Percentiles rank a stretch among this genome's conserved stretches.
Evolutionary conservation across 495 filamentous ascomycete species (phyloP).

Genomic region (Acidomyces sp.): DNA sequence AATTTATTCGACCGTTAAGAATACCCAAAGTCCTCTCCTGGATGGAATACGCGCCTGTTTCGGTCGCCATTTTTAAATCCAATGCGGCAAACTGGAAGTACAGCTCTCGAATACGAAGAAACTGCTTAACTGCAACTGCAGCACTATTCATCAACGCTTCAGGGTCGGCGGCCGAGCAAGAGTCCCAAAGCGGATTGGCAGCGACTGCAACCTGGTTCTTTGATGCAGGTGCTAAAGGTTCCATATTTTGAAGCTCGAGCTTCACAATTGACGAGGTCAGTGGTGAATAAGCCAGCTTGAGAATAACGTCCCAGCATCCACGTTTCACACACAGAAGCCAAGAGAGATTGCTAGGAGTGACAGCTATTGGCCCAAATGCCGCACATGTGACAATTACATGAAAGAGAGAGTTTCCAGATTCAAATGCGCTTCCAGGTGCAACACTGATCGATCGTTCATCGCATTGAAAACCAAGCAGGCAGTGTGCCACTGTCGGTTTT

Average conservation of each 20-base stretch:
- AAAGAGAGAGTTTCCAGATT: constrained; percentile 58
- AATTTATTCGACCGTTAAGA: constrained; percentile 57
- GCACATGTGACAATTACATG: constrained; percentile 61
- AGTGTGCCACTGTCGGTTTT: constrained; percentile 71
- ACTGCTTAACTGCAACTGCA: constrained; percentile 53
- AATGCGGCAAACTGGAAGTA: constrained; percentile 70
- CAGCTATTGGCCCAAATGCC: constrained; percentile 45
- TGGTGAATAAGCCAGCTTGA: constrained; percentile 69
- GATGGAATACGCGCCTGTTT: constrained; percentile 55
- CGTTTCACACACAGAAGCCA: constrained; percentile 64
- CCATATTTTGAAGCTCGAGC: constrained; percentile 59
- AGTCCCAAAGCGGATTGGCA: constrained; percentile 56
- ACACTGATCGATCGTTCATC: constrained; percentile 51
- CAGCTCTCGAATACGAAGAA: constrained; percentile 57
- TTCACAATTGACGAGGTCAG: constrained; percentile 63
- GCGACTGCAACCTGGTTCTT: constrained; percentile 50
- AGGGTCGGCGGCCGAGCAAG: constrained; percentile 35
- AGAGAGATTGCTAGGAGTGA: constrained; percentile 47
- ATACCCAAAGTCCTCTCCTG: constrained; percentile 67
- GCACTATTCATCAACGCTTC: constrained; percentile 54
- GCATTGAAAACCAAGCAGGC: constrained; percentile 78
- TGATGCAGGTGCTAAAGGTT: constrained; percentile 60
- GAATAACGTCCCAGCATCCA: constrained; percentile 62
- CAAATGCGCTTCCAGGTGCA: constrained; percentile 49
- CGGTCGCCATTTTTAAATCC: constrained; percentile 66